Evolutionary conservation across 1,284 basidiomycete genomes (phyloP), one percentile per base, ranked within the genome.

Genomic region (Psilocybe mexicana): DNA sequence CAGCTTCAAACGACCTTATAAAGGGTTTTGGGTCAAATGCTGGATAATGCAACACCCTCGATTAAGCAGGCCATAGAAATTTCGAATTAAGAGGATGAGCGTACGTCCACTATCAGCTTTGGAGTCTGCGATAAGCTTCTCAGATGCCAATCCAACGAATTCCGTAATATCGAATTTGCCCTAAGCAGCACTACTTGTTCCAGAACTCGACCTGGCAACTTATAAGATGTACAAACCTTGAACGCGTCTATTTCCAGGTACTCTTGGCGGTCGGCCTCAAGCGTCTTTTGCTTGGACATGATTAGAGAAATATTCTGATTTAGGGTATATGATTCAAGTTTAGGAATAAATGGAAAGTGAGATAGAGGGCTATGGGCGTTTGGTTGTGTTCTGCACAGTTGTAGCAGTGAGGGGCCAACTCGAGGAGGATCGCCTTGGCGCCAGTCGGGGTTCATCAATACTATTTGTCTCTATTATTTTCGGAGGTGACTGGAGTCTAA

Each of bases 1-100:
- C 91, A 11, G 87, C 85, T 68, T 98, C 96, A 66, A 99, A 96
- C 0, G 92, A 94, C 53, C 85, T 79, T 61, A 98, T 92, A 74
- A 98, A 98, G 0, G 97, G 94, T 65, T 89, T 86, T 0, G 96
- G 94, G 69, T 98, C 89, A 72, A 98, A 98, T 1, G 96, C 94
- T 96, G 64, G 36, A 61, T 26, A 54, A 52, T 28, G 38, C 8
- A 28, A 24, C 24, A 40, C 30, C 24, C 18, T 44, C 25, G 12
- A 26, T 28, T 25, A 8, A 43, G 12, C 5, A 1, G 24, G 4
- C 7, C 28, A 14, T 18, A 2, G 7, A 3, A 24, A 8, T 35
- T 14, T 8, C 23, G 14, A 12, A 2, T 25, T 2, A 11, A 28
- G 35, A 14, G 33, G 44, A 50, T 59, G 42, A 33, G 84, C 93